Evolutionary conservation across 148 eudicot species (phyloP), one percentile per base, ranked within the genome.

Genomic region (Fagopyrum homotropicum): DNA sequence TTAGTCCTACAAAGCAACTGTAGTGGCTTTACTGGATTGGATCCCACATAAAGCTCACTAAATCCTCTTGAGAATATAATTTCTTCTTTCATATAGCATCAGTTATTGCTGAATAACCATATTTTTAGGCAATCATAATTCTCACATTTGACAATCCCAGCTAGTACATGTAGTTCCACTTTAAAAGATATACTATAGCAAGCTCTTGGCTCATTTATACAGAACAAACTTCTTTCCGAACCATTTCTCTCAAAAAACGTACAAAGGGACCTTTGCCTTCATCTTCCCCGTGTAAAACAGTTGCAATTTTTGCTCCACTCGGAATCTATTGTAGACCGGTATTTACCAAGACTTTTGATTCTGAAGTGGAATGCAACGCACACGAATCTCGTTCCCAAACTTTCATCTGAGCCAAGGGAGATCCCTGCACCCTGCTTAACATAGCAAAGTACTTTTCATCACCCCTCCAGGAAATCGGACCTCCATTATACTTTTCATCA

Each of bases 371-470:
- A 78, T 89, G 96, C 75, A 87, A 50, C 9, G 76, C 75, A 66
- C 97, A 96, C 2, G 98, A 89, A 81, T 95, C 97, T 64, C 98
- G 85, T 81, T 95, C 96, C 98, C 98, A 95, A 71, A 95, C 85
- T 84, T 92, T 95, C 69, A 95, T 86, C 84, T 89, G 83, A 54
- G 76, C 82, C 66, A 75, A 61, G 75, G 79, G 69, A 10, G 91
- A 77, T 77, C 80, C 77, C 15, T 82, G 84, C 77, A 75, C 80
- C 77, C 72, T 83, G 82, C 91, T 95, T 75, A 95, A 55, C 40
- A 96, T 89, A 48, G 97, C 96, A 79, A 95, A 85, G 83, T 81
- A 95, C 81, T 89, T 95, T 61, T 97, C 26, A 22, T 22, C 26
- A 22, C 26, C 26, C 26, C 26, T 22, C 26, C 26, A 22, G 46